Base-by-base conservation (phyloP, 208 protist species). In the Trypanosoma grayi region DNA sequence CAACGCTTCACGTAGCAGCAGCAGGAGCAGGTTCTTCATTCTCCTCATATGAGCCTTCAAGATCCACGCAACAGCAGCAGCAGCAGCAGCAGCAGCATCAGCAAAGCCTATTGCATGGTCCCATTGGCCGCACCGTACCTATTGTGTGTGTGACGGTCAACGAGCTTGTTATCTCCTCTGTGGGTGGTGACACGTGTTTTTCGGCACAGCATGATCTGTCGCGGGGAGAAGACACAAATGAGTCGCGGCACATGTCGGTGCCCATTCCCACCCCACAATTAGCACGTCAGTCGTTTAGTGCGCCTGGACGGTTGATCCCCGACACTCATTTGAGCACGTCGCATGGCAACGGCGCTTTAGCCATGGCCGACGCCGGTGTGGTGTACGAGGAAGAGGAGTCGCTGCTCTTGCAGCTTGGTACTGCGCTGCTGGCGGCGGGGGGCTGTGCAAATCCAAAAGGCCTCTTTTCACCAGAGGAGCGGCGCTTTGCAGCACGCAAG, bases 61-160 rank as follows among this genome's bases (percentile, higher is more conserved):
- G 24, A n/a, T n/a, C n/a, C n/a, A n/a, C n/a, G n/a, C n/a, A n/a
- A n/a, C n/a, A n/a, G 13, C 45, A 31, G 16, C 52, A 27, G 4
- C 52, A 41, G 14, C 25, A 51, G 47, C 56, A 59, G 47, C 33
- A 51, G 31, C 56, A 57, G 31, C 46, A 50, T 24, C 51, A 48
- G 1, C 27, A 51, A 18, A 40, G 56, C n/a, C 1, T 58, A 45
- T 18, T 63, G 43, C 55, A 34, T 50, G 50, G 45, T 16, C 16
- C 47, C n/a, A 27, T 47, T 22, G 59, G 47, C 14, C 69, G 73
- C 52, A 66, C 56, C 37, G 64, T 93, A 16, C 77, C 65, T 5
- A 83, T 83, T 25, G 80, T 89, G 4, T 90, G 78, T 51, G 82
- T 90, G 28, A 79, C 76, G 47, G 65, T 90, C 25, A 82, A 94